A percentile compares a stretch with the other conserved stretches of the same genome.
phyloP scores from a whole-genome alignment of 345 rosid species.

The Linum tenue region DNA sequence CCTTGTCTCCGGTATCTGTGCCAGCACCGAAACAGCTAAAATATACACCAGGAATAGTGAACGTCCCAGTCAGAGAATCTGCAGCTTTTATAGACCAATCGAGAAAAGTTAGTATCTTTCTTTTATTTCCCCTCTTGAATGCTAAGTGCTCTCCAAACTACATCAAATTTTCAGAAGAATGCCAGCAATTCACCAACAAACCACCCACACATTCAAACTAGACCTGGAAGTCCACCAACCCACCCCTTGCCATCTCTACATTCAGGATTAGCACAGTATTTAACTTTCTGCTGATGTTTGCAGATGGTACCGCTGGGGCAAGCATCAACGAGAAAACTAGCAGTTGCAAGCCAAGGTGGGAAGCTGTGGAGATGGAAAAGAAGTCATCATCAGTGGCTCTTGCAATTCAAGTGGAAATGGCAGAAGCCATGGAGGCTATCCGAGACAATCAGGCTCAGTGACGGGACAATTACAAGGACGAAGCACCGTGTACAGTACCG shows the following conservation, averaged over 20 bases:
- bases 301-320: constrained; percentile 20
- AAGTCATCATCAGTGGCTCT: constrained; percentile 22
- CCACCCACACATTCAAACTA: no score
- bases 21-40: constrained; percentile 20
- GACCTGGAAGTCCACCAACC: no score
- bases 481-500: constrained; percentile 12
- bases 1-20: constrained; percentile 28
- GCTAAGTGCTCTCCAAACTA: no score
- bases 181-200: no score
- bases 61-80: constrained; percentile 13
- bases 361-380: constrained; percentile 22
- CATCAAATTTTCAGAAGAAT: no score
- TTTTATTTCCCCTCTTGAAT: neutral
- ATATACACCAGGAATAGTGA: constrained; percentile 13
- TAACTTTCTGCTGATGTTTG: neutral
- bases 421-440: constrained; percentile 25
- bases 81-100: constrained; percentile 12
- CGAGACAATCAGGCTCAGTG: constrained; percentile 19
- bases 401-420: constrained; percentile 26
- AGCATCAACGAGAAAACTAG: constrained; percentile 12
- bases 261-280: neutral
- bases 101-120: constrained; percentile 9
- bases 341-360: constrained; percentile 18
- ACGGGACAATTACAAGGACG: constrained; percentile 17
- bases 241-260: no score